These are phyloP conservation scores for Sporothrix mexicana DNA, from an alignment of 2,329 filamentous ascomycete species.

Conservation along the genomic window DNA sequence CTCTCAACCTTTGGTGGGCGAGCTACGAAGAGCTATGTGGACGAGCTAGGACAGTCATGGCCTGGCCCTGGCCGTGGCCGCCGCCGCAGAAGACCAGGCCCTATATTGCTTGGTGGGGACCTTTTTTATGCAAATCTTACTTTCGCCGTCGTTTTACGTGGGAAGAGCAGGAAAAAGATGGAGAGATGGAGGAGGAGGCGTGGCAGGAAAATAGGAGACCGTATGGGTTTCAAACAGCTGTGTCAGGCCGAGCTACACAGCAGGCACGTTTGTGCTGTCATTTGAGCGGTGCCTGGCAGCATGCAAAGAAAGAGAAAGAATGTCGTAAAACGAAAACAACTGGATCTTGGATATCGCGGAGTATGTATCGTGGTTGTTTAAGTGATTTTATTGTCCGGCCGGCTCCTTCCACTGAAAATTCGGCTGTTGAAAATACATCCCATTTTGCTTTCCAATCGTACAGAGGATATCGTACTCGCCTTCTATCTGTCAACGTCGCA, in stretches of 20 bases:
- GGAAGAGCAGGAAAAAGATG: not conserved
- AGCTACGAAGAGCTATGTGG: not conserved
- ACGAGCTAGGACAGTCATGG: not conserved
- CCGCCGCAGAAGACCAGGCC: slow-evolving; percentile 2
- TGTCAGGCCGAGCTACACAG: slow-evolving; percentile 29
- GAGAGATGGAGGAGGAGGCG: not conserved
- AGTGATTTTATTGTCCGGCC: too few species aligned
- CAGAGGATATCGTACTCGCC: not conserved
- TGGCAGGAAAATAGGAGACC: not conserved
- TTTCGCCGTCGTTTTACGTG: not conserved
- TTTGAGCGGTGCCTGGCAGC: not conserved
- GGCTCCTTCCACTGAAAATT: not conserved
- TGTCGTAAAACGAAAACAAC: too few species aligned
- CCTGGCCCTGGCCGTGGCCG: not conserved
- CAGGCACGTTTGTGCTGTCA: not conserved
- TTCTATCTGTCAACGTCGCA: not conserved
- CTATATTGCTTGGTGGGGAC: slow-evolving; percentile 27
- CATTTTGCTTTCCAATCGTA: too few species aligned
- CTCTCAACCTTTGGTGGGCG: too few species aligned
- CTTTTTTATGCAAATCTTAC: slow-evolving; percentile 32
- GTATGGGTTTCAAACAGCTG: slow-evolving; percentile 31
- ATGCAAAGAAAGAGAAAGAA: too few species aligned
- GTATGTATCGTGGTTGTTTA: not conserved
- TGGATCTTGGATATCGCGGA: not conserved
- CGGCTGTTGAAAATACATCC: too few species aligned